These are phyloP conservation scores for Termitomyces sp. DNA, from an alignment of 768 basidiomycete genomes.

Conservation along the genomic window DNA sequence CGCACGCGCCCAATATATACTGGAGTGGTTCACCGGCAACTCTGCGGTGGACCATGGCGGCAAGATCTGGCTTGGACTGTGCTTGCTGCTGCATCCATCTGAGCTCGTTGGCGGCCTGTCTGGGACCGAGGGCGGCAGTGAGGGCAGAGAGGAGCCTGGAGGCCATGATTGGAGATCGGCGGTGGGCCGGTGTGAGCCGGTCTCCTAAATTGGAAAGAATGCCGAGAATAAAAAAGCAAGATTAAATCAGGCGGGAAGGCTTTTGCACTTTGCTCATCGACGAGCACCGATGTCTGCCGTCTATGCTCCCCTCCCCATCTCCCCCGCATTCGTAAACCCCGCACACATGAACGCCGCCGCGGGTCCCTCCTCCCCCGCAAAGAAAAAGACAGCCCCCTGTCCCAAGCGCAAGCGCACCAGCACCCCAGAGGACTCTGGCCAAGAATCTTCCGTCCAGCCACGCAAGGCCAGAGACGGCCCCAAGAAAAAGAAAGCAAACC, in stretches of 20 bases:
- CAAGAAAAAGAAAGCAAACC: constrained; percentile 92
- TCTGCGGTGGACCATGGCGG: constrained; percentile 53
- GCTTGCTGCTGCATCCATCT: constrained; percentile 36
- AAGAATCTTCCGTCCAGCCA: constrained; percentile 36
- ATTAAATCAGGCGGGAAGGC: constrained; percentile 14
- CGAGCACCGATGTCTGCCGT: constrained; percentile 26
- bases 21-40: constrained; percentile 75
- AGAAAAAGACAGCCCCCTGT: constrained; percentile 29
- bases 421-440: constrained; percentile 50
- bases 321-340: constrained; percentile 33
- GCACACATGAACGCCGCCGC: constrained; percentile 41
- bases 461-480: constrained; percentile 67
- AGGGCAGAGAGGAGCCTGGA: constrained; percentile 19
- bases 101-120: constrained; percentile 34
- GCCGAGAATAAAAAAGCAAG: constrained; percentile 15
- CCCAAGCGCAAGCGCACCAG: constrained; percentile 60
- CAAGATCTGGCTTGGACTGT: constrained; percentile 18
- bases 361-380: constrained; percentile 33
- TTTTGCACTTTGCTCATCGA: constrained; percentile 14
- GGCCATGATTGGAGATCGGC: constrained; percentile 2
- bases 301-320: constrained; percentile 30
- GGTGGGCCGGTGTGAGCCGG: constrained; percentile 13
- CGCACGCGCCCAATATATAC: constrained; percentile 75
- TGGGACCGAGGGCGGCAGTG: constrained; percentile 26
- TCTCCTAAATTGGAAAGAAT: constrained; percentile 13